Evolutionary conservation across 805 yeast genomes (phyloP).

Genomic region (Wickerhamiella australiensis): DNA sequence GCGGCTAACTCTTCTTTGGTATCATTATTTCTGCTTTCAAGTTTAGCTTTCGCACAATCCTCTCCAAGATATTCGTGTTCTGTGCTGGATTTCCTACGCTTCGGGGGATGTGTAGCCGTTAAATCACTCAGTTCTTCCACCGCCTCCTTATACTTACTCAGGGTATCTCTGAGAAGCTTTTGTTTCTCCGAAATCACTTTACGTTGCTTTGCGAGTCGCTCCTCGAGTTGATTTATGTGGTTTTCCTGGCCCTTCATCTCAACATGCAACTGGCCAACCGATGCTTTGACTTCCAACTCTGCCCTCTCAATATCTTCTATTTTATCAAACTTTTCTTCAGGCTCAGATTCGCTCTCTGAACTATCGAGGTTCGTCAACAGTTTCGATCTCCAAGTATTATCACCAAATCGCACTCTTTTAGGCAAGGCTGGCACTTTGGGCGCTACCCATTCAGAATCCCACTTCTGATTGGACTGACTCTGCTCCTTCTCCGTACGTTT

Average conservation of each 20-base stretch:
- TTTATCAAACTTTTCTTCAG: not conserved
- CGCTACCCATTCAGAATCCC: conserved; percentile 11
- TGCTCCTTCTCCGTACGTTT: not conserved
- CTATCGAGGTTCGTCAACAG: not conserved
- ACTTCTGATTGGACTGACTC: not conserved
- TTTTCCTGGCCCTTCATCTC: not conserved
- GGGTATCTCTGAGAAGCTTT: not conserved
- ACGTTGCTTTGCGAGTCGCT: not conserved
- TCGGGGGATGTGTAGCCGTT: not conserved
- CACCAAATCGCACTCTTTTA: not conserved
- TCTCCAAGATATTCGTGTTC: not conserved
- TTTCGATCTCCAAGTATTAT: conserved; percentile 2
- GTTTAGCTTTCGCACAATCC: not conserved
- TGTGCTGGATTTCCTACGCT: not conserved
- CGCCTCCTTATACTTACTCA: not conserved
- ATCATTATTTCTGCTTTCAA: not conserved
- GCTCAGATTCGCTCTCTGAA: not conserved
- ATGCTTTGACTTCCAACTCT: not conserved
- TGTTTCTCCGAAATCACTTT: not conserved
- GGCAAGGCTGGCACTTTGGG: not conserved
- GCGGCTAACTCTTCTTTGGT: not conserved
- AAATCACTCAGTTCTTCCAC: not conserved
- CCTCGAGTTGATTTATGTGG: not conserved
- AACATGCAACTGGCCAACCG: not conserved
- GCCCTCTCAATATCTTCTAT: not conserved